These are phyloP conservation scores for Collybiopsis confluens DNA, from an alignment of 768 basidiomycete species.

Conservation along the genomic window DNA sequence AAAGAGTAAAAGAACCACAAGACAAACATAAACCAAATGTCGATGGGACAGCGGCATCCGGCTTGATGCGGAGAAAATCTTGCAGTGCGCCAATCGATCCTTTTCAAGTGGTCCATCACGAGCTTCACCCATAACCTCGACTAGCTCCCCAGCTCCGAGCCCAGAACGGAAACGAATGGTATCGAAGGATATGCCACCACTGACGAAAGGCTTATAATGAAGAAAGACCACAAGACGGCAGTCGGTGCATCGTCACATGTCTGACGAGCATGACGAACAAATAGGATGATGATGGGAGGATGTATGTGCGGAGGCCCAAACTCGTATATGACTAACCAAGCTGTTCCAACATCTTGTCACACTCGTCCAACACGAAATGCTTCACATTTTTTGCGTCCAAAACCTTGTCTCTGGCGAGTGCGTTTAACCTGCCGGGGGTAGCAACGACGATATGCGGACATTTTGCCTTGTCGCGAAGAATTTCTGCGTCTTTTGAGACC, in stretches of 20 bases:
- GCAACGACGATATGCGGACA: constrained; percentile 99
- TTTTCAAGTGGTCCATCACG: not conserved
- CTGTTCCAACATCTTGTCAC: constrained; percentile 99
- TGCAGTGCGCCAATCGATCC: constrained; percentile 12
- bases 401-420: constrained; percentile 91
- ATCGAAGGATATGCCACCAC: constrained; percentile 34
- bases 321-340: constrained; percentile 98
- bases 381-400: constrained; percentile 95
- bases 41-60: constrained; percentile 19
- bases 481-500: constrained; percentile 89
- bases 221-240: constrained; percentile 33
- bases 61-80: constrained; percentile 30
- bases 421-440: constrained; percentile 95
- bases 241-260: constrained; percentile 16
- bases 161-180: constrained; percentile 34
- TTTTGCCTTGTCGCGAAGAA: constrained; percentile 91
- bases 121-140: constrained; percentile 11
- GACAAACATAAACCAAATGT: constrained; percentile 11
- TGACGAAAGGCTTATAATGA: constrained; percentile 19
- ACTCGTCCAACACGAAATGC: constrained; percentile 99
- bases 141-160: constrained; percentile 33
- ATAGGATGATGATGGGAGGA: constrained; percentile 50
- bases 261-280: constrained; percentile 31
- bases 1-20: constrained; percentile 15
- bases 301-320: constrained; percentile 57